Percentiles rank a stretch among this genome's conserved stretches.
phyloP scores from a whole-genome alignment of 257 asterid genomes.

The Plantago elongata region DNA sequence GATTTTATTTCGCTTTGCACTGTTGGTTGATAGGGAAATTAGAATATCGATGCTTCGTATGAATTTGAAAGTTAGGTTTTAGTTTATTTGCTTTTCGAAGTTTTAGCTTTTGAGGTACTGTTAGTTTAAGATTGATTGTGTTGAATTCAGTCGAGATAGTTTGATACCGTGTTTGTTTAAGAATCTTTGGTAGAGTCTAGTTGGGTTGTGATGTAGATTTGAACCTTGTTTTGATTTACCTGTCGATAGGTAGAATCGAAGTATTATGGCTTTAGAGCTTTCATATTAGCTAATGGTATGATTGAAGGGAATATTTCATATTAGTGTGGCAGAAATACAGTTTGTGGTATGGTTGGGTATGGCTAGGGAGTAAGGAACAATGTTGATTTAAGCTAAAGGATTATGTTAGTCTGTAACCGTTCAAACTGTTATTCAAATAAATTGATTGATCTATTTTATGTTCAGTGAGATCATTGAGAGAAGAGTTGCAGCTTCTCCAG shows the following conservation, averaged over 20 bases:
- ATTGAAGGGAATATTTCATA: no score
- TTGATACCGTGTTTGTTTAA: not conserved
- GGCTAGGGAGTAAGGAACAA: not conserved
- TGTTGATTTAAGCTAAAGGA: not conserved
- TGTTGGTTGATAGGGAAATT: no score
- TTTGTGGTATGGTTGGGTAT: no score
- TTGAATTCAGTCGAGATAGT: not conserved
- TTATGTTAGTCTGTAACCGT: not conserved
- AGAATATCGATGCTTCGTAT: not conserved
- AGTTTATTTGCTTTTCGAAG: not conserved
- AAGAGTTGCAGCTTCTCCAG: slow-evolving; percentile 90
- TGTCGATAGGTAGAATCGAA: no score
- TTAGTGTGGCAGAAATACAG: no score
- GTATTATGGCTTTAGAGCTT: no score
- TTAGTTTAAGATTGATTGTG: not conserved
- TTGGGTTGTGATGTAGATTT: no score
- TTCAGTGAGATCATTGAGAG: slow-evolving; percentile 77
- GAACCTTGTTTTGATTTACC: not conserved
- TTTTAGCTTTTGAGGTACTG: no score
- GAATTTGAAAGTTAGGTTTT: not conserved
- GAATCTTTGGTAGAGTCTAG: not conserved
- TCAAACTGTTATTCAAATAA: no score
- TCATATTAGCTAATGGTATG: no score
- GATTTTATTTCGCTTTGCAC: not conserved
- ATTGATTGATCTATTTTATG: slow-evolving; percentile 5